Base-by-base conservation (phyloP, 2,329 filamentous ascomycete genomes). In the Aspergillus pseudoviridinutans region DNA sequence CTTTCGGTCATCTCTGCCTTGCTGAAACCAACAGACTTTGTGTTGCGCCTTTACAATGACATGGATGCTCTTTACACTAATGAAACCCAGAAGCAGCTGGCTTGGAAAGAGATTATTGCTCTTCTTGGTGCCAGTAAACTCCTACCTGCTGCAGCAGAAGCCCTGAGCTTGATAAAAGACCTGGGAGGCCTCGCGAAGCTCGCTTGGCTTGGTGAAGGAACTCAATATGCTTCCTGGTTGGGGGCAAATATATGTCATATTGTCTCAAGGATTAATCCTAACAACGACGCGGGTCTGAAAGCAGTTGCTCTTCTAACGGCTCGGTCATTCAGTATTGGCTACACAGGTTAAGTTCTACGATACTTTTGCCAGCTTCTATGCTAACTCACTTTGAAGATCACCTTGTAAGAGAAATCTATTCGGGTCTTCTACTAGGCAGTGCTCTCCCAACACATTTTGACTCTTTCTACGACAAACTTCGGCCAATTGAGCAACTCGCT, bases 221-320 rank as follows among this genome's bases (percentile, higher is more conserved):
- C 78, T 27, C 71, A 80, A 20, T 96, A 90, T 74, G 82, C 84
- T 12, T 74, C 74, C 29, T 96, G 92, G 92, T 73, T 96, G 42
- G 88, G 86, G 2, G 74, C 73, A 14, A 90, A 87, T 68, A 78
- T 94, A 51, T 77, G 73, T 35, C 59, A 68, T 20, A 72, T 82
- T 65, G 71, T 68, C 35, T 70, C 68, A 70, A 29, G 68, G 62
- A 27, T 87, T 74, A 78, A 73, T 67, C 47, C 70, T 5, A 57
- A 65, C 12, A 63, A 73, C 62, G 49, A 63, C 55, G 55, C 71
- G 61, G 32, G 61, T 56, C 64, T 72, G 70, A 62, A 74, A 51
- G 72, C 69, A 49, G 59, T 75, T 28, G 73, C 76, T 44, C 77
- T 80, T 49, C 64, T 87, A 6, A 74, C 78, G 22, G 78, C 83